These are phyloP conservation scores for Aspergillus texensis DNA, from an alignment of 2,329 filamentous ascomycete species.

Conservation along the genomic window DNA sequence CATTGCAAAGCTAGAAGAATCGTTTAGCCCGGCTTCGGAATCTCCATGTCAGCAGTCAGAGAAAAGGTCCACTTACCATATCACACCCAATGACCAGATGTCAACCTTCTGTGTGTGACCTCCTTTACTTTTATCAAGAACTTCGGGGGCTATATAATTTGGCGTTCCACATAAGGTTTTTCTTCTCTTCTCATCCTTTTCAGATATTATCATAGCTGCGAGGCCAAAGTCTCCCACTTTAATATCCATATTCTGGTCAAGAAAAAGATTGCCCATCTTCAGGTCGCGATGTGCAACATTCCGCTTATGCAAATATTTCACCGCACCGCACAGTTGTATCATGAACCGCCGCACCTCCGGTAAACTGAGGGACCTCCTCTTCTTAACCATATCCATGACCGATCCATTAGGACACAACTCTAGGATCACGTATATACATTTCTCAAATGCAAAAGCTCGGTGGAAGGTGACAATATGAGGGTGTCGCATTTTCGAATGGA, in stretches of 20 bases:
- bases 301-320: conserved; percentile 96
- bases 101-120: conserved; percentile 98
- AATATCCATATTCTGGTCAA: conserved; percentile 93
- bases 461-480: conserved; percentile 95
- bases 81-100: conserved; percentile 97
- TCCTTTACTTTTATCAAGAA: conserved; percentile 88
- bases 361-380: conserved; percentile 84
- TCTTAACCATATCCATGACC: conserved; percentile 96
- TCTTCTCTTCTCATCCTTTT: conserved; percentile 81
- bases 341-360: conserved; percentile 93
- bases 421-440: conserved; percentile 88
- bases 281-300: conserved; percentile 96
- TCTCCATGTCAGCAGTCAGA: background rate
- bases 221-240: conserved; percentile 98
- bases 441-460: conserved; percentile 86
- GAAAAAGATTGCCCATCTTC: conserved; percentile 97
- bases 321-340: conserved; percentile 91
- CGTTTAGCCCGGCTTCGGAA: conserved; percentile 22
- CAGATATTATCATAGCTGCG: conserved; percentile 86
- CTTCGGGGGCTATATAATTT: conserved; percentile 97
- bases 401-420: conserved; percentile 95
- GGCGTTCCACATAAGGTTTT: conserved; percentile 96
- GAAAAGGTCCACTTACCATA: conserved; percentile 65
- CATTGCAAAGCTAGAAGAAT: conserved; percentile 75
- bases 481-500: conserved; percentile 97